Evolutionary conservation across 306 rosid genomes (phyloP), one percentile per base, ranked within the genome.

Genomic region (Cucumis melo): DNA sequence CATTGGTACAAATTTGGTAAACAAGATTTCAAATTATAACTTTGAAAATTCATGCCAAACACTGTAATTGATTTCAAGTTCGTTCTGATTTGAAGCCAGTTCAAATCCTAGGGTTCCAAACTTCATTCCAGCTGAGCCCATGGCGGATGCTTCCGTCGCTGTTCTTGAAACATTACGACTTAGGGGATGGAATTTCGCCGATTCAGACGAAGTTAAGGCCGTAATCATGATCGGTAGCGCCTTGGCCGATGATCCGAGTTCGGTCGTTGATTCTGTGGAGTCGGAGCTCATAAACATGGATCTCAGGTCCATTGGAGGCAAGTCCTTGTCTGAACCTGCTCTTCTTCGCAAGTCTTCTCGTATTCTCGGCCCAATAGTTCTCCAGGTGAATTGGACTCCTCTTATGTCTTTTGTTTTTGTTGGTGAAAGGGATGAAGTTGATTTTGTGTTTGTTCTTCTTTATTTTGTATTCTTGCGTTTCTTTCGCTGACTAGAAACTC

Each of bases 221-320:
- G 81, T 82, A 48, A 82, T 89, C 80, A 50, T 72, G 71, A 84
- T 90, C 78, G 87, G 77, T 48, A 77, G 80, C 55, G 91, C 87
- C 59, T 75, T 92, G 19, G 86, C 92, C 56, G 85, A 84, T 57
- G 92, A 89, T 58, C 50, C 34, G 24, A 60, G 80, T 39, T 66
- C 81, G 68, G 81, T 86, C 41, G 46, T 81, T 20, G 83, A 59
- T 61, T 82, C 83, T 10, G 87, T 89, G 9, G 98, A 88, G 46
- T 80, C 89, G 42, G 94, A 92, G 82, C 96, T 92, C 23, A 73
- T 87, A 67, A 89, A 92, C 85, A 73, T 83, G 32, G 98, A 90
- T 82, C 89, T 92, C 56, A 78, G 84, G 71, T 81, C 86, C 77
- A 76, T 90, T 76, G 88, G 90, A 34, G 90, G 87, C 82, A 84